These are phyloP conservation scores for Hypoxylon sp. DNA, from an alignment of 2,329 filamentous ascomycete species.

Conservation along the genomic window DNA sequence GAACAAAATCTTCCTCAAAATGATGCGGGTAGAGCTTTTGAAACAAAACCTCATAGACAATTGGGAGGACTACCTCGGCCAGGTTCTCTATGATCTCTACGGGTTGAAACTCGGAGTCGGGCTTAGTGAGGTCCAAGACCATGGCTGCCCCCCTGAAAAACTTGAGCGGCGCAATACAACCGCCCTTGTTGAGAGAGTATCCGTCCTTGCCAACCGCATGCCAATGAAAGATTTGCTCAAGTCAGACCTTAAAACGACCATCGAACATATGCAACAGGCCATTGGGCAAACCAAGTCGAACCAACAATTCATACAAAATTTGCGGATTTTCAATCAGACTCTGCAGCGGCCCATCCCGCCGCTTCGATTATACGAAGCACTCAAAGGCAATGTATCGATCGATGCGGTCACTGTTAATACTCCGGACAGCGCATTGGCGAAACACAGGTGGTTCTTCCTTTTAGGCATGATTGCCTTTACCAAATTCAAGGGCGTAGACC, in stretches of 20 bases:
- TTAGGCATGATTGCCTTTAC: constrained; percentile 89
- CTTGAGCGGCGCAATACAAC: constrained; percentile 85
- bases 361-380: constrained; percentile 80
- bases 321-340: constrained; percentile 83
- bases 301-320: constrained; percentile 86
- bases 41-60: constrained; percentile 81
- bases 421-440: constrained; percentile 78
- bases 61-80: constrained; percentile 87
- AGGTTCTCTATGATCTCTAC: constrained; percentile 86
- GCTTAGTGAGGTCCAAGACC: constrained; percentile 77
- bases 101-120: constrained; percentile 81
- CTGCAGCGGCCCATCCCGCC: constrained; percentile 88
- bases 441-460: constrained; percentile 91
- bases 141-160: constrained; percentile 81
- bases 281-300: constrained; percentile 84
- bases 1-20: constrained; percentile 88
- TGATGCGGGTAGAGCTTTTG: constrained; percentile 88
- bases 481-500: constrained; percentile 80
- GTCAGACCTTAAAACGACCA: constrained; percentile 88
- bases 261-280: constrained; percentile 92
- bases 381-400: constrained; percentile 81
- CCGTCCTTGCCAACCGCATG: constrained; percentile 83
- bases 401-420: constrained; percentile 77
- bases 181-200: constrained; percentile 85
- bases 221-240: constrained; percentile 92